Conservation (phyloP, 768 basidiomycete species). For the Pholiota conissans region DNA sequence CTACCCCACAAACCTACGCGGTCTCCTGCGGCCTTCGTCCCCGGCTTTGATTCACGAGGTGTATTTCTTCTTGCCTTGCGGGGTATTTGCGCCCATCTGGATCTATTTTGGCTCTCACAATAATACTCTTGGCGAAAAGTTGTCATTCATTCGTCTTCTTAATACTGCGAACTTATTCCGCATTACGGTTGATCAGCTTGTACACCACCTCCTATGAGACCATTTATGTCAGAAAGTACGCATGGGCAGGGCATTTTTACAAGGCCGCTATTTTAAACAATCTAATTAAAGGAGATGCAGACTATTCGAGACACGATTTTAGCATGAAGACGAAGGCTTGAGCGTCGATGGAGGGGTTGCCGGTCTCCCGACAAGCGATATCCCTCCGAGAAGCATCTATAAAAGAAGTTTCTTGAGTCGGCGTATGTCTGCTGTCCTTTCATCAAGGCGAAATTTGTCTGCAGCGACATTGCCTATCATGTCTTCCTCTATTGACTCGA, state of each 20-base stretch:
- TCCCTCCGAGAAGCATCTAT: neutral
- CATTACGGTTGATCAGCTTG: neutral
- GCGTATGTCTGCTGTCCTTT: neutral
- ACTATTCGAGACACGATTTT: neutral
- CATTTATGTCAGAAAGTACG: neutral
- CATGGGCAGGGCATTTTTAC: neutral
- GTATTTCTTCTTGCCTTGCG: neutral
- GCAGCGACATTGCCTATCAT: neutral
- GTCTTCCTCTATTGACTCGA: constrained; percentile 3
- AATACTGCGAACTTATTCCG: neutral
- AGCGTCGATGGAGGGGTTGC: neutral
- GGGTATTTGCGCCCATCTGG: neutral
- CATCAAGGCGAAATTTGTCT: neutral
- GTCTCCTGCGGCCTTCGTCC: neutral
- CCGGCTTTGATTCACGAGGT: neutral
- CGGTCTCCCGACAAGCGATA: neutral
- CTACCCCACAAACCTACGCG: neutral
- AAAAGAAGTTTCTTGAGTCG: neutral
- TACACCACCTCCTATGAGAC: neutral
- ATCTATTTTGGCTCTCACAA: neutral
- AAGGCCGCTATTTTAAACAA: neutral
- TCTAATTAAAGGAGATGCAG: neutral
- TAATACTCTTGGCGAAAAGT: neutral
- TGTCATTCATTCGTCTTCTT: neutral
- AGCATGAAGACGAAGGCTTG: neutral